A percentile compares a stretch with the other conserved stretches of the same genome.
Conservation (phyloP, 495 filamentous ascomycete genomes). For the Lentithecium fluviatile region DNA sequence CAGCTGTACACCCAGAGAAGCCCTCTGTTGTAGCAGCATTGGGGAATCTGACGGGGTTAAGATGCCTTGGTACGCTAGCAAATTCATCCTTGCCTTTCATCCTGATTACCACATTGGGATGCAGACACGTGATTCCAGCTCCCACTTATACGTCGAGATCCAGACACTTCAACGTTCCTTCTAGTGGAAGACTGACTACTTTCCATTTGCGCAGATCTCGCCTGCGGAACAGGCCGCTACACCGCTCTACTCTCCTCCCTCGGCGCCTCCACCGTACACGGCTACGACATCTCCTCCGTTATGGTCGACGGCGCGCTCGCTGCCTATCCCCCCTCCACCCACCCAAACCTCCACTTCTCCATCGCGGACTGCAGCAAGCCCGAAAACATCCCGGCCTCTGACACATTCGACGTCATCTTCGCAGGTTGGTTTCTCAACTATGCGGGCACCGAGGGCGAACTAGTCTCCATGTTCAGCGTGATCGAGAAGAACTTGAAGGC, state of each 20-base stretch:
- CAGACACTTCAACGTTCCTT: no score
- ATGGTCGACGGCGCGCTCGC: slow-evolving; percentile 24
- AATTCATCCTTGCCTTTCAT: not conserved
- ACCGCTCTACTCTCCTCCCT: slow-evolving; percentile 15
- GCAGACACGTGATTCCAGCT: not conserved
- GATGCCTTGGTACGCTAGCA: slow-evolving; percentile 18
- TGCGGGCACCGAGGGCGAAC: slow-evolving; percentile 14
- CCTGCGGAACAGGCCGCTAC: slow-evolving; percentile 31
- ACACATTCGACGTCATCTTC: slow-evolving; percentile 30
- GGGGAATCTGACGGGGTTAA: slow-evolving; percentile 14
- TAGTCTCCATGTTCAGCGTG: slow-evolving; percentile 20
- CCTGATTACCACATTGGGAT: not conserved
- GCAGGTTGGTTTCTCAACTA: slow-evolving; percentile 35
- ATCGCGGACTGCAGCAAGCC: slow-evolving; percentile 31
- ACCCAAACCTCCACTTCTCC: slow-evolving; percentile 18
- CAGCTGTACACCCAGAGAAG: slow-evolving; percentile 8
- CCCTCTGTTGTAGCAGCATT: slow-evolving; percentile 14
- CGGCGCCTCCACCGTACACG: slow-evolving; percentile 20
- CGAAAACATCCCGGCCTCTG: not conserved
- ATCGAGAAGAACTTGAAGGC: slow-evolving; percentile 14
- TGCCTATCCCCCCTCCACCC: slow-evolving; percentile 6
- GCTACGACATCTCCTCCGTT: slow-evolving; percentile 28
- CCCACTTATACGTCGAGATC: no score
- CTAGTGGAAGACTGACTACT: no score
- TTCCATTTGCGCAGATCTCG: slow-evolving; percentile 31